These are phyloP conservation scores for Euphrasia arctica DNA, from an alignment of 305 asterid species.

Conservation along the genomic window DNA sequence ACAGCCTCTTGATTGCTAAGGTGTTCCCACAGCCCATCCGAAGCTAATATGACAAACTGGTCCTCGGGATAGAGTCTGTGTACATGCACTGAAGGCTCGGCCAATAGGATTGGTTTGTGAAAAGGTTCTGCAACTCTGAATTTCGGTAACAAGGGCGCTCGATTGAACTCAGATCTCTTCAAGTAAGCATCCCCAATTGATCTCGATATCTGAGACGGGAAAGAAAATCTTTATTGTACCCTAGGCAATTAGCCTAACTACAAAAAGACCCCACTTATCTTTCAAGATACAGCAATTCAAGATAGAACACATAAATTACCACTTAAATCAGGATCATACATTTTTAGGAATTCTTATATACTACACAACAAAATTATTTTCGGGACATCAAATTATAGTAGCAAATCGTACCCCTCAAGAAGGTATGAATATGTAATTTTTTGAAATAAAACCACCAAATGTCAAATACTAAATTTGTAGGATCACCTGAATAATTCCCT, in stretches of 20 bases:
- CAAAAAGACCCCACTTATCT: neutral
- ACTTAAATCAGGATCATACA: too few relatives aligned
- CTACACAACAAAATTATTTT: too few relatives aligned
- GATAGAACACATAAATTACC: too few relatives aligned
- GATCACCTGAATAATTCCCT: constrained; percentile 70
- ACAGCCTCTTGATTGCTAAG: constrained; percentile 77
- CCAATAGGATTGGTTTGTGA: constrained; percentile 59
- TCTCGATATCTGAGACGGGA: constrained; percentile 58
- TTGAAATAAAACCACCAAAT: neutral
- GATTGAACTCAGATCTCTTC: constrained; percentile 67
- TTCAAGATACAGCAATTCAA: neutral
- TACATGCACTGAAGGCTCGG: constrained; percentile 63
- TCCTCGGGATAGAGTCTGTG: constrained; percentile 58
- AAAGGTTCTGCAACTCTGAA: constrained; percentile 56
- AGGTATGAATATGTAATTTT: too few relatives aligned
- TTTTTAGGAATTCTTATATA: too few relatives aligned
- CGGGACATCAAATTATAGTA: too few relatives aligned
- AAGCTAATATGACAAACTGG: constrained; percentile 72
- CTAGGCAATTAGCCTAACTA: neutral
- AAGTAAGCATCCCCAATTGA: constrained; percentile 82
- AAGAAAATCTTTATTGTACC: constrained; percentile 13
- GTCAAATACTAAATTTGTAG: neutral
- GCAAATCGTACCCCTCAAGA: too few relatives aligned
- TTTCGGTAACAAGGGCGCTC: constrained; percentile 57
- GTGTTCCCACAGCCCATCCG: constrained; percentile 89